Conservation (phyloP, 176 grass and related monocot species). For the Poa pratensis region DNA sequence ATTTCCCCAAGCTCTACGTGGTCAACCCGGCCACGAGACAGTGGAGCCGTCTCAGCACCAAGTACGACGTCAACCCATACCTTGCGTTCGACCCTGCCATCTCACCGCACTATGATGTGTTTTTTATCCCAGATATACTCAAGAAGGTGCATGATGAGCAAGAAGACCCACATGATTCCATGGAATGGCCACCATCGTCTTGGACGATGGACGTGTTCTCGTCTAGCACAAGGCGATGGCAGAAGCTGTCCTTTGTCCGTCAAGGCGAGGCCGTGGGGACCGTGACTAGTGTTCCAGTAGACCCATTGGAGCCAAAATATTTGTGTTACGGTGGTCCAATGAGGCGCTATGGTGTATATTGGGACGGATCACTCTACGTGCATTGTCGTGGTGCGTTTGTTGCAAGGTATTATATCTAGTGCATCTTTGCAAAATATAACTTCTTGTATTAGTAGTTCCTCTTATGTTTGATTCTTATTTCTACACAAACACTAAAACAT, state of each 20-base stretch:
- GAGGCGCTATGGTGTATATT: background rate
- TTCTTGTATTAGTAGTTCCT: background rate
- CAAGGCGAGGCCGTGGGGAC: background rate
- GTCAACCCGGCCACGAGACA: background rate
- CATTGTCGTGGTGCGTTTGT: conserved; percentile 19
- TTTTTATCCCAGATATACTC: background rate
- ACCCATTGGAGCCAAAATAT: background rate
- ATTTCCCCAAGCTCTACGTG: background rate
- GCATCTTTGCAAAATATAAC: background rate
- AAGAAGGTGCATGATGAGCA: background rate
- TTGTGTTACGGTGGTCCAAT: background rate
- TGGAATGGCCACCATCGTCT: background rate
- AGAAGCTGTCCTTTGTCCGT: background rate
- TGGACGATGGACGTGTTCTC: background rate
- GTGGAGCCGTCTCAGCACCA: background rate
- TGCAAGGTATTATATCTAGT: background rate
- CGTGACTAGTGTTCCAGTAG: background rate
- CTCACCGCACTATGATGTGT: conserved; percentile 7
- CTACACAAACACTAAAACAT: background rate
- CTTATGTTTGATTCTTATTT: background rate
- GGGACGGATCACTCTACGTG: background rate
- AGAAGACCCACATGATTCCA: background rate
- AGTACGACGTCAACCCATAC: background rate
- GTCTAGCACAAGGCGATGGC: background rate
- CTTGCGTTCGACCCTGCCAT: background rate